Conservation (phyloP, 331 rosid genomes). For the Quercus lobata region DNA sequence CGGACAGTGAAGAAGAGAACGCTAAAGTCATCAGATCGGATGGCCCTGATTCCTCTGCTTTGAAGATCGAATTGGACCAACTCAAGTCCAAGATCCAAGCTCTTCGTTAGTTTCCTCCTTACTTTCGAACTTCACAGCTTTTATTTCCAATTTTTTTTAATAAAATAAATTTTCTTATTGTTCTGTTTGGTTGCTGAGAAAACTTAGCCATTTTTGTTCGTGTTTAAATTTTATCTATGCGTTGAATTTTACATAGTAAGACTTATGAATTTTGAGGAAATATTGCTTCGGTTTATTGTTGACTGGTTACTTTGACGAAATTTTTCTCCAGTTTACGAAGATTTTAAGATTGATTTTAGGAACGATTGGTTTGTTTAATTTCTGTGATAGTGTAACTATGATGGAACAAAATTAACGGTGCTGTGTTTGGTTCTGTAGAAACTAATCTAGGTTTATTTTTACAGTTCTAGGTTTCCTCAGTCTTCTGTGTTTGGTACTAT, state of each 20-base stretch:
- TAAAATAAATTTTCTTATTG: neutral
- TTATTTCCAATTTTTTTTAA: neutral
- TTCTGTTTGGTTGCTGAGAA: conserved; percentile 12
- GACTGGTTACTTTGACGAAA: neutral
- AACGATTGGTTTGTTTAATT: neutral
- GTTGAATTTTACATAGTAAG: neutral
- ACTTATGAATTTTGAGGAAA: neutral
- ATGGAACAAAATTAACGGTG: neutral
- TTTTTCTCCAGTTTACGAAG: neutral
- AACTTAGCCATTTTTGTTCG: neutral
- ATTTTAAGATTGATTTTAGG: neutral
- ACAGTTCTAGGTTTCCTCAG: too few relatives aligned
- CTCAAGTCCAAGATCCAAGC: conserved; percentile 75
- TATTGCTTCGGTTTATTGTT: neutral
- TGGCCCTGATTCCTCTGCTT: conserved; percentile 36
- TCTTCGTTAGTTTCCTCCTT: conserved; percentile 52
- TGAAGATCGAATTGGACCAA: conserved; percentile 70
- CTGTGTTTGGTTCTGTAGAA: neutral
- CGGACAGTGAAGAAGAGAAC: conserved; percentile 14
- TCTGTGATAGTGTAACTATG: neutral
- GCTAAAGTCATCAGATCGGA: conserved; percentile 22
- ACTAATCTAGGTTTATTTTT: neutral
- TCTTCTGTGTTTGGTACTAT: neutral
- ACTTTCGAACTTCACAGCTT: neutral
- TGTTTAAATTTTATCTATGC: neutral